Base-by-base conservation (phyloP, 164 flowering plant species). In the Nymphaea colorata region DNA sequence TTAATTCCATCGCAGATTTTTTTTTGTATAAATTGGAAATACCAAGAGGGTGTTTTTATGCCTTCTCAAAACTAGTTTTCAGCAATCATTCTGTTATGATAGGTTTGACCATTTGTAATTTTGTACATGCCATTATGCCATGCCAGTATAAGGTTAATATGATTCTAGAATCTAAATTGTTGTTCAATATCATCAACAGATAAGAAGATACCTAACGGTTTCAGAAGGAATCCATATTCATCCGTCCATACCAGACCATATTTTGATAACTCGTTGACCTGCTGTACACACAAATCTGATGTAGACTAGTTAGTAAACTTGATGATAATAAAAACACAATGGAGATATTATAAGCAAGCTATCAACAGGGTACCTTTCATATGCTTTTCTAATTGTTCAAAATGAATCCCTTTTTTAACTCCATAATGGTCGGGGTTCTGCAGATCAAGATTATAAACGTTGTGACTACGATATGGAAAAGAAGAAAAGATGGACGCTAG, bases 231-330 rank as follows among this genome's bases (percentile, higher is more conserved):
- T 73, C 97, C 96, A 81, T 92, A 93, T 73, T 87, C 93, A 81
- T 90, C 97, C 64, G 86, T 87, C 97, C 96, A 89, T 74, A 95
- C 78, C 96, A 92, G 82, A 70, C 91, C 94, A 82, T 85, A 80
- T 44, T 66, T 68, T 70, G 94, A 82, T 62, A 95, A 77, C 78
- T 90, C 93, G 47, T 86, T 86, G 63, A 86, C 87, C 70, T 90
- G 92, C 82, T 95, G 81, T 74, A 92, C 82, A 70, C 96, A 92
- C 43, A 92, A 79, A 44, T 87, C 98, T 95, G 84, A 62, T 7
- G 76, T 66, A 53, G 5, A 11, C 8, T 3, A 51, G 55, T 17
- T 41, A 18, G 25, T 42, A 18, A 67, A 67, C n/a, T 4, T 8
- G 55, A 66, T 16, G 6, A 55, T 8, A 61, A 15, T 61, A 16